Evolutionary conservation across 768 basidiomycete genomes (phyloP).

Genomic region (Mycena albidolilacea): DNA sequence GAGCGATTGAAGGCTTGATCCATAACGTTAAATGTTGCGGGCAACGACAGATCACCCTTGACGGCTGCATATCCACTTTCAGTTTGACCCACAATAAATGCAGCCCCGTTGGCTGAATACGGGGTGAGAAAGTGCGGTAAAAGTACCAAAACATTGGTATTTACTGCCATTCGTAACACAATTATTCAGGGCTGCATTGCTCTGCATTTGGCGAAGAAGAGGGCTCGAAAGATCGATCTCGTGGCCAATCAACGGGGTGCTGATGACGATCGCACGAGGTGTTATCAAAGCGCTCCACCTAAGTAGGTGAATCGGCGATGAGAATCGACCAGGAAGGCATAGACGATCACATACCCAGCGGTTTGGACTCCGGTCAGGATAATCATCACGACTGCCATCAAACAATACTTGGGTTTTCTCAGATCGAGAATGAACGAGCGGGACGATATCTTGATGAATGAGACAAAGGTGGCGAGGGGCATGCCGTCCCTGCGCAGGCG

Average conservation of each 20-base stretch:
- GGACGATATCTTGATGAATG: neutral
- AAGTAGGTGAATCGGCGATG: neutral
- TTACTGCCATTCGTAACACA: conserved; percentile 6
- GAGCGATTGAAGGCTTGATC: conserved; percentile 10
- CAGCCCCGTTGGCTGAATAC: neutral
- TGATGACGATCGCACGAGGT: neutral
- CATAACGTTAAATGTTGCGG: conserved; percentile 5
- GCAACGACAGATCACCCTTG: neutral
- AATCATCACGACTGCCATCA: neutral
- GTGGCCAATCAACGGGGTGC: neutral
- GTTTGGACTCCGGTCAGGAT: conserved; percentile 7
- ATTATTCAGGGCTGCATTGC: neutral
- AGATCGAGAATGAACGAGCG: conserved; percentile 2
- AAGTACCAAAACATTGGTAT: neutral
- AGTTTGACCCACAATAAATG: neutral
- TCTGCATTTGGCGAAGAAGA: neutral
- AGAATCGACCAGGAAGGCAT: neutral
- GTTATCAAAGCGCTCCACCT: conserved; percentile 4
- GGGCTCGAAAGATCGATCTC: conserved; percentile 19
- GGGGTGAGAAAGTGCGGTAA: neutral
- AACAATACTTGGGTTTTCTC: neutral
- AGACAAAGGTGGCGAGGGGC: neutral
- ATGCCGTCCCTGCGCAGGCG: conserved; percentile 1
- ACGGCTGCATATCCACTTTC: conserved; percentile 13
- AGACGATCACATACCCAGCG: neutral